A percentile compares a stretch with the other conserved stretches of the same genome.
Conservation (phyloP, 148 eudicot species). For the Drosera capensis region DNA sequence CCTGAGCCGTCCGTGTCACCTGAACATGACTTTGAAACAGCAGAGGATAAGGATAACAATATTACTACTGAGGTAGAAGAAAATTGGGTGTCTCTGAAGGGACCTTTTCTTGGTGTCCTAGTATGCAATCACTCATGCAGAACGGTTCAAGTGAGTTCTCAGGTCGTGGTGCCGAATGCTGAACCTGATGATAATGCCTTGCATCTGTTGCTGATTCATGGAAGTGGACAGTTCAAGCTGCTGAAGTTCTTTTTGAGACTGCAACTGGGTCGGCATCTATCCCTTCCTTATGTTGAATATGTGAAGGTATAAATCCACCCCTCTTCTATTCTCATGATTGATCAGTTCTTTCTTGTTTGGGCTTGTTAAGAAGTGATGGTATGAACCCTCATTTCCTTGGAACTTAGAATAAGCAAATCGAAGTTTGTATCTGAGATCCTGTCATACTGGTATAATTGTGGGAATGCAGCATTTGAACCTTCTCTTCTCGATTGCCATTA, state of each 20-base stretch:
- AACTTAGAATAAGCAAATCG: too few species aligned
- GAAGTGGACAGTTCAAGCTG: constrained; percentile 70
- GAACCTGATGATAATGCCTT: constrained; percentile 72
- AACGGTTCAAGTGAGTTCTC: constrained; percentile 92
- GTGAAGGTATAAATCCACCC: constrained; percentile 48
- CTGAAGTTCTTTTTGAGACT: constrained; percentile 62
- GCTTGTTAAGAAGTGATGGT: too few species aligned
- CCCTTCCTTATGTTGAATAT: constrained; percentile 91
- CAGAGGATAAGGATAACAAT: too few species aligned
- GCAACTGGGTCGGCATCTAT: constrained; percentile 76
- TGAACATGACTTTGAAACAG: constrained; percentile 21
- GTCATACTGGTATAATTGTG: too few species aligned
- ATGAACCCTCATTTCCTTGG: too few species aligned
- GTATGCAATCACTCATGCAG: constrained; percentile 95
- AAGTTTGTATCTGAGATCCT: too few species aligned
- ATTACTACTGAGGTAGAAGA: constrained; percentile 37
- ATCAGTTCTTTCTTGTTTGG: not conserved
- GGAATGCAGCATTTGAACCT: too few species aligned
- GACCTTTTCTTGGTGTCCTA: constrained; percentile 70
- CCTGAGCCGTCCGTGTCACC: constrained; percentile 24
- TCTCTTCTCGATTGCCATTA: too few species aligned
- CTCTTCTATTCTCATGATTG: not conserved
- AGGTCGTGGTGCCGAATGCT: constrained; percentile 90
- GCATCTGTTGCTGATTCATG: constrained; percentile 83
- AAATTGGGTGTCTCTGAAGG: constrained; percentile 54